A percentile compares a stretch with the other conserved stretches of the same genome.
phyloP scores from a whole-genome alignment of 495 filamentous ascomycete species.

The Daldinia decipiens region DNA sequence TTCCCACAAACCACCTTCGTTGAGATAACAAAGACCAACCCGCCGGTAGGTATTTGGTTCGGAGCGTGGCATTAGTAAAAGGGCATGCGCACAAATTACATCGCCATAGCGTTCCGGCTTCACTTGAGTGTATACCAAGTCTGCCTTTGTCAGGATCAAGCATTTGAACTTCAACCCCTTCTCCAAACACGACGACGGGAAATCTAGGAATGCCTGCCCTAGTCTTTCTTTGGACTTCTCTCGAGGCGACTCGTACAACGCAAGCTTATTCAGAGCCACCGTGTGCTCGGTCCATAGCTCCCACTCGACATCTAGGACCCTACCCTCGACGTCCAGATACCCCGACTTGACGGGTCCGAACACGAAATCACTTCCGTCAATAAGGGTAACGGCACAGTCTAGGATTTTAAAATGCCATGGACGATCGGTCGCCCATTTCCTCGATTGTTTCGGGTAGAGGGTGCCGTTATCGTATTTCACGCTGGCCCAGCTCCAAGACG shows the following conservation, averaged over 20 bases:
- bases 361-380: conserved; percentile 10
- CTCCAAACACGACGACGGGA: conserved; percentile 5
- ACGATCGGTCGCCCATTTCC: conserved; percentile 7
- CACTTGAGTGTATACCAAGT: conserved; percentile 3
- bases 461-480: conserved; percentile 14
- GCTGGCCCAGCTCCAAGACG: conserved; percentile 17
- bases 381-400: neutral
- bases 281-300: conserved; percentile 14
- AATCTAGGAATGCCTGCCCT: conserved; percentile 10
- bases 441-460: conserved; percentile 14
- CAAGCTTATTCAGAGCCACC: conserved; percentile 12
- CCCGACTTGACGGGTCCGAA: conserved; percentile 10
- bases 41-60: conserved; percentile 5
- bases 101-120: conserved; percentile 6
- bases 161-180: conserved; percentile 11
- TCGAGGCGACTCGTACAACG: conserved; percentile 11
- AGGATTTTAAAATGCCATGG: conserved; percentile 8
- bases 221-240: neutral
- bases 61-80: neutral
- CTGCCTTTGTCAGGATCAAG: conserved; percentile 7
- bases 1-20: conserved; percentile 16
- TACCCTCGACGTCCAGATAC: conserved; percentile 10
- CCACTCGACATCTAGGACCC: conserved; percentile 6
- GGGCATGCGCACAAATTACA: conserved; percentile 4
- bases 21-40: conserved; percentile 13